phyloP scores from a whole-genome alignment of 2,329 filamentous ascomycete species.

The Claviceps sp. region DNA sequence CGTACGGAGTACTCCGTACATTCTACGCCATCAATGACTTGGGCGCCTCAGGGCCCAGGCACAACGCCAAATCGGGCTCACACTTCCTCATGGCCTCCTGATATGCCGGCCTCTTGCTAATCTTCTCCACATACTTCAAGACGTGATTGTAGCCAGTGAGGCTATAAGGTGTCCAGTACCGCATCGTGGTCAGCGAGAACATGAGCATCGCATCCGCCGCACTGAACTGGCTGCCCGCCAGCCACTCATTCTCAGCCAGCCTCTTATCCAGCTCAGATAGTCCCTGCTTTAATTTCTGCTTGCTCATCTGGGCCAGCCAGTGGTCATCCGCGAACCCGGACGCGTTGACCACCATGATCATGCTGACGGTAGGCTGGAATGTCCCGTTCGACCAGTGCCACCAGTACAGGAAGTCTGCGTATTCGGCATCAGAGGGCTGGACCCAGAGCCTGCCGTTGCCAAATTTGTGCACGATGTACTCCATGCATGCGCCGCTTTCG shows the following conservation, averaged over 20 bases:
- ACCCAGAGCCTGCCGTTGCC: constrained; percentile 35
- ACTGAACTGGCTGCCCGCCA: constrained; percentile 49
- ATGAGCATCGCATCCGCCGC: constrained; percentile 53
- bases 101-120: constrained; percentile 32
- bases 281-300: constrained; percentile 21
- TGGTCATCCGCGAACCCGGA: constrained; percentile 11
- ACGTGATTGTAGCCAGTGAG: constrained; percentile 29
- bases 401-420: constrained; percentile 52
- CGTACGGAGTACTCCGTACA: too few species aligned
- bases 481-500: constrained; percentile 45
- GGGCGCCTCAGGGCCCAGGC: constrained; percentile 14
- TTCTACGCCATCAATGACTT: neutral
- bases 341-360: constrained; percentile 21
- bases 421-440: constrained; percentile 30
- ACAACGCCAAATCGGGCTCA: constrained; percentile 31
- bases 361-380: constrained; percentile 25
- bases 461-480: constrained; percentile 47
- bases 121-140: constrained; percentile 30
- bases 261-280: constrained; percentile 38
- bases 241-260: constrained; percentile 33
- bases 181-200: constrained; percentile 47
- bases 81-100: constrained; percentile 32
- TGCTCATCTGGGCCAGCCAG: constrained; percentile 15
- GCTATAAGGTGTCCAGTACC: constrained; percentile 34
- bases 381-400: constrained; percentile 42